Percentiles rank a stretch among this genome's conserved stretches.
These are phyloP conservation scores for Pseudopithomyces chartarum DNA, from an alignment of 2,329 filamentous ascomycete genomes.

Conservation along the genomic window DNA sequence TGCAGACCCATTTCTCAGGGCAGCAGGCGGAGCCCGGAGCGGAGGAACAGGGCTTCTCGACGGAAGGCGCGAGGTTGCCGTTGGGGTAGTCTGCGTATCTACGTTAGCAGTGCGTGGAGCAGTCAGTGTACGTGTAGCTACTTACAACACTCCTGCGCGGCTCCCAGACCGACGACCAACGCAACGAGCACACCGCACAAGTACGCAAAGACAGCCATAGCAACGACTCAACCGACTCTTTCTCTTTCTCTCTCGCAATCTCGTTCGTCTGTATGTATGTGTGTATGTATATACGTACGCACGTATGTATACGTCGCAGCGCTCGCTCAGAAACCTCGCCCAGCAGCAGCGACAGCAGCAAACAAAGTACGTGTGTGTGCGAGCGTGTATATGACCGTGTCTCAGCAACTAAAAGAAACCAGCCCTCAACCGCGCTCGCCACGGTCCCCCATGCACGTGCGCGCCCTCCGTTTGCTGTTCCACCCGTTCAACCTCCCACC, in stretches of 20 bases:
- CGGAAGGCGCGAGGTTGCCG: constrained; percentile 26
- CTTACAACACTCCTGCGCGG: constrained; percentile 38
- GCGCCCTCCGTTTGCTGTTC: constrained; percentile 5
- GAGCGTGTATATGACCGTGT: too few relatives aligned
- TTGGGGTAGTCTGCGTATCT: constrained; percentile 40
- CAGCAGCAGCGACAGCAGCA: too few relatives aligned
- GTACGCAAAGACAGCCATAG: constrained; percentile 19
- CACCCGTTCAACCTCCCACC: background rate
- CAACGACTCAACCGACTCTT: constrained; percentile 23
- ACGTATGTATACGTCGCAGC: too few relatives aligned
- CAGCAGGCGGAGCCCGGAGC: constrained; percentile 41
- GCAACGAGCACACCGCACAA: constrained; percentile 24
- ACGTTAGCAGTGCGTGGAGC: constrained; percentile 3
- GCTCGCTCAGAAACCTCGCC: too few relatives aligned
- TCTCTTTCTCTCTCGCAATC: too few relatives aligned
- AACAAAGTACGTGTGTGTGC: too few relatives aligned
- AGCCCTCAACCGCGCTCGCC: background rate
- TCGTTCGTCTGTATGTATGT: too few relatives aligned
- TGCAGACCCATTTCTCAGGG: constrained; percentile 42
- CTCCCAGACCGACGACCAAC: constrained; percentile 21
- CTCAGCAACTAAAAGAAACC: too few relatives aligned
- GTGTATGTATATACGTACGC: too few relatives aligned
- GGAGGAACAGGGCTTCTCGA: constrained; percentile 42
- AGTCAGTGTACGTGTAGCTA: background rate
- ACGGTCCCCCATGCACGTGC: background rate